Evolutionary conservation across 495 filamentous ascomycete genomes (phyloP).

Genomic region (Neurospora cerealis): DNA sequence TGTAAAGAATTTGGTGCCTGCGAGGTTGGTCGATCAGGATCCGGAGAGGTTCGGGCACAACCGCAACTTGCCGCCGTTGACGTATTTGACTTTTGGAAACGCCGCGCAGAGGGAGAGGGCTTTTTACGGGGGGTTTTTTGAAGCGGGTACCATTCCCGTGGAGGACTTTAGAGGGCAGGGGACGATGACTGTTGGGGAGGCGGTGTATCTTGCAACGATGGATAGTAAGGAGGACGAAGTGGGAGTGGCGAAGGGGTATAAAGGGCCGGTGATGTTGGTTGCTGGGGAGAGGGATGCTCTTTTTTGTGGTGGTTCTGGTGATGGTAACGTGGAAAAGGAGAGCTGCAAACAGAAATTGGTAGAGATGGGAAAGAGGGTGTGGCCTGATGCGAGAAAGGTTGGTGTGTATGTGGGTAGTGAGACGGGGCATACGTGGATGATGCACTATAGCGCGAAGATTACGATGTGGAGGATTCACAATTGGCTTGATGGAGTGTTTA

Average conservation of each 20-base stretch:
- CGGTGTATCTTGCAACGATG: not conserved
- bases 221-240: not conserved
- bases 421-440: not conserved
- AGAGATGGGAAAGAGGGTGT: not conserved
- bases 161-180: not conserved
- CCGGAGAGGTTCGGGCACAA: not conserved
- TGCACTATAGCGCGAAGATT: not conserved
- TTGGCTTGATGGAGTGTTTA: not conserved
- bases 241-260: not conserved
- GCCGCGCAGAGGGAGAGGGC: not conserved
- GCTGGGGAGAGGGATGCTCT: not conserved
- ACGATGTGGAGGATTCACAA: not conserved
- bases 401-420: not conserved
- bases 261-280: not conserved
- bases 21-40: not conserved
- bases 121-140: not conserved
- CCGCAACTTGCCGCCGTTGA: not conserved
- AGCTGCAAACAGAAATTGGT: not conserved
- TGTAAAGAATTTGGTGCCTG: not conserved
- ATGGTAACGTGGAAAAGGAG: not conserved
- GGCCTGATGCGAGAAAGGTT: not conserved
- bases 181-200: not conserved
- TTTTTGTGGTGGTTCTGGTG: not conserved
- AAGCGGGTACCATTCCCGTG: not conserved
- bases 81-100: not conserved